phyloP scores from a whole-genome alignment of 2,329 filamentous ascomycete genomes.

The Elsinoe arachidis region DNA sequence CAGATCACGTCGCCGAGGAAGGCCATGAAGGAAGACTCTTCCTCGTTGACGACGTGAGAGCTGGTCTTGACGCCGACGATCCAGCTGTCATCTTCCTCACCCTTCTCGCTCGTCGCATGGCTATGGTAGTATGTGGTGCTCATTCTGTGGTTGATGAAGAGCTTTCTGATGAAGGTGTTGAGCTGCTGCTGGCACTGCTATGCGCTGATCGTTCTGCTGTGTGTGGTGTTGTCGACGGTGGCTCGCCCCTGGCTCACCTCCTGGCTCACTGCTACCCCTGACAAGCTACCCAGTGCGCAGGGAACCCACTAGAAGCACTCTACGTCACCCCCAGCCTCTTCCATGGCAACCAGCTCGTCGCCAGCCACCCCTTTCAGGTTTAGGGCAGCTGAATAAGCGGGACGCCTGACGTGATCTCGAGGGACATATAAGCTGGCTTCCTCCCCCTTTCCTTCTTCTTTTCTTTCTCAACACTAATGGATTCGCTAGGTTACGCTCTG shows the following conservation, averaged over 20 bases:
- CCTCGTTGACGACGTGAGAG: background rate
- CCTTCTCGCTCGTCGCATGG: background rate
- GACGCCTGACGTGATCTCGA: background rate
- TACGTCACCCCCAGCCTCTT: background rate
- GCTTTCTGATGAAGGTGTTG: background rate
- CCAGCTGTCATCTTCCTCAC: conserved; percentile 5
- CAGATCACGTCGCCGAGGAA: conserved; percentile 9
- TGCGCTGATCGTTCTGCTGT: background rate
- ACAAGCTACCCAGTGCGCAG: background rate
- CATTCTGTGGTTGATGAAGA: background rate
- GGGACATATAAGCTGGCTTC: background rate
- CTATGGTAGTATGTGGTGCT: background rate
- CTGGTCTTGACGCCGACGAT: background rate
- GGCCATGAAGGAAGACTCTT: background rate
- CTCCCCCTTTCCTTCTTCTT: background rate
- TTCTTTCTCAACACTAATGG: background rate
- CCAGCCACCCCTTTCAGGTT: background rate
- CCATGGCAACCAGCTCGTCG: background rate
- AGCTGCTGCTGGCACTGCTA: background rate
- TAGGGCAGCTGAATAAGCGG: background rate
- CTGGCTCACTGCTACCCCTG: background rate
- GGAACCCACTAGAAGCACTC: too few species aligned
- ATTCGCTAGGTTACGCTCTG: background rate
- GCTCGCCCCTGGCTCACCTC: too few species aligned
- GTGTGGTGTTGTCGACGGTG: background rate